Conservation (phyloP, 1,284 basidiomycete species). For the Pseudozyma hubeiensis region DNA sequence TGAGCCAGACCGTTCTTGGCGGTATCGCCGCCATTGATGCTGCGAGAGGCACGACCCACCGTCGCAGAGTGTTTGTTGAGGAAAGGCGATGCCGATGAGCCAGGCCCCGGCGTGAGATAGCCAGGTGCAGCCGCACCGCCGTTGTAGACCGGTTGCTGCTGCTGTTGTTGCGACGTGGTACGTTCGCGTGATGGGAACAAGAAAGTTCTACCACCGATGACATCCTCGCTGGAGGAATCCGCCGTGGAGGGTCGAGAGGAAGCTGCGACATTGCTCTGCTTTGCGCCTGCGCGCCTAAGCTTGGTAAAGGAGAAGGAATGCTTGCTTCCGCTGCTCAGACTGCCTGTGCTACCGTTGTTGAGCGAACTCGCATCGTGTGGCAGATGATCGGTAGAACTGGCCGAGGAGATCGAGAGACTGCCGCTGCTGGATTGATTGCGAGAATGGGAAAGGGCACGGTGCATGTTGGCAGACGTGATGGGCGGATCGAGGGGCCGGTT, state of each 20-base stretch:
- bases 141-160: background rate
- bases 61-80: constrained; percentile 51
- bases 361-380: constrained; percentile 19
- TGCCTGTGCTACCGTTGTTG: constrained; percentile 31
- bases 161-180: background rate
- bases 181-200: constrained; percentile 12
- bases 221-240: constrained; percentile 32
- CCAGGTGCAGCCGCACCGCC: constrained; percentile 10
- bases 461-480: constrained; percentile 12
- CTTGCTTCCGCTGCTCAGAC: constrained; percentile 33
- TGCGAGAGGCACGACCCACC: constrained; percentile 33
- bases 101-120: constrained; percentile 30
- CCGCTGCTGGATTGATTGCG: constrained; percentile 34
- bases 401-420: constrained; percentile 23
- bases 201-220: constrained; percentile 16
- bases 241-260: constrained; percentile 25
- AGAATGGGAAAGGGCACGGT: constrained; percentile 20
- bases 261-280: constrained; percentile 5
- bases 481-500: constrained; percentile 21
- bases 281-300: constrained; percentile 14
- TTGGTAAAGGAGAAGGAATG: constrained; percentile 39
- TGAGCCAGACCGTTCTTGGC: constrained; percentile 34
- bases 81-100: constrained; percentile 42
- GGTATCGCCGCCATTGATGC: constrained; percentile 7
- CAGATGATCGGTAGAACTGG: constrained; percentile 25